Evolutionary conservation across 345 rosid genomes (phyloP).

Genomic region (Rubroshorea leprosula): DNA sequence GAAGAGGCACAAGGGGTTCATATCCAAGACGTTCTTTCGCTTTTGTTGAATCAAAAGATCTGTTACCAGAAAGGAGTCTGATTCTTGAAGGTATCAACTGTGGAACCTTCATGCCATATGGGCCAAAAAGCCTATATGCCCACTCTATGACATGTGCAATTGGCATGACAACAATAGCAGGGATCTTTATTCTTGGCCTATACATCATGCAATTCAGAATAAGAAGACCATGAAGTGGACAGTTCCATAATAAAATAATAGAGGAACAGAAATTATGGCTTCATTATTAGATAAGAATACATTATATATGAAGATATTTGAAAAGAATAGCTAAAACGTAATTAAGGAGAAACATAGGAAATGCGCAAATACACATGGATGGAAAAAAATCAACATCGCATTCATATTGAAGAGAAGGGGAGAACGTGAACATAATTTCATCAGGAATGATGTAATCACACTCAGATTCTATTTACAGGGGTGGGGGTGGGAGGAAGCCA

Average conservation of each 20-base stretch:
- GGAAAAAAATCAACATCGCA: neutral
- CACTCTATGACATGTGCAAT: constrained; percentile 68
- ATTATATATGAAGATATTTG: too few relatives aligned
- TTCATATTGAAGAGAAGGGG: neutral
- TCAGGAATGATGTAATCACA: neutral
- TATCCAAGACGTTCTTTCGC: constrained; percentile 86
- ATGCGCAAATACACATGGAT: too few relatives aligned
- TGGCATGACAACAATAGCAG: constrained; percentile 73
- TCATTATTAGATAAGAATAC: neutral
- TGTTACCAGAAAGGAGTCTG: constrained; percentile 74
- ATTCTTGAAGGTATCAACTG: constrained; percentile 88
- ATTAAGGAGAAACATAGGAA: too few relatives aligned
- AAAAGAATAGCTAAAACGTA: too few relatives aligned
- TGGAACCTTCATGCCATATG: constrained; percentile 84
- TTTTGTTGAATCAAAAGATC: constrained; percentile 69
- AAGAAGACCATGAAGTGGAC: constrained; percentile 12
- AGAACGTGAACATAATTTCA: neutral
- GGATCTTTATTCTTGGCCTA: constrained; percentile 91
- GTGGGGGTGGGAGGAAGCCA: neutral
- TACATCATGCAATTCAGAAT: constrained; percentile 19
- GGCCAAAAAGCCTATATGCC: constrained; percentile 61
- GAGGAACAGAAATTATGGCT: neutral
- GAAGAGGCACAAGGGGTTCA: constrained; percentile 62
- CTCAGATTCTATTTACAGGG: neutral
- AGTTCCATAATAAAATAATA: constrained; percentile 2